Evolutionary conservation across 2,329 filamentous ascomycete species (phyloP).

Genomic region (Aaosphaeria arxii): DNA sequence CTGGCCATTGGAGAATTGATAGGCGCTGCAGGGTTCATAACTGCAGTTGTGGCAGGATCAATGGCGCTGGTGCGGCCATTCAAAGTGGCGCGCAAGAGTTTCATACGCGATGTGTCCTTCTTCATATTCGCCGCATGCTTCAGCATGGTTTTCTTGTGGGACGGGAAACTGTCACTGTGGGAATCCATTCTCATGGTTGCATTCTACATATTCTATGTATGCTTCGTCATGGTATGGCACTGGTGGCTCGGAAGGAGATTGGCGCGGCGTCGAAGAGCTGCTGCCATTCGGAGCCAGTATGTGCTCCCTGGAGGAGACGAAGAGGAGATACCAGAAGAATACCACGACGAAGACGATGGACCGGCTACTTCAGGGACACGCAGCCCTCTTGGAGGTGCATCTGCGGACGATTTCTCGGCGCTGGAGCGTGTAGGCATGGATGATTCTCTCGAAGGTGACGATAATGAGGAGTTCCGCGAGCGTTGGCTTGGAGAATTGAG

Average conservation of each 20-base stretch:
- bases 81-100: conserved; percentile 82
- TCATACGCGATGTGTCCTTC: conserved; percentile 87
- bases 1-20: conserved; percentile 94
- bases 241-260: conserved; percentile 71
- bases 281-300: conserved; percentile 71
- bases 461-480: conserved; percentile 62
- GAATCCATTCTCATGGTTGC: conserved; percentile 88
- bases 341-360: conserved; percentile 55
- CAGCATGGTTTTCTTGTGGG: conserved; percentile 81
- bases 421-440: conserved; percentile 60
- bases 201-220: conserved; percentile 87
- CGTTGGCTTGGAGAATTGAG: conserved; percentile 75
- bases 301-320: conserved; percentile 61
- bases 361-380: conserved; percentile 29
- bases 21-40: conserved; percentile 93
- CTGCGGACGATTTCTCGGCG: conserved; percentile 62
- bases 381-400: conserved; percentile 47
- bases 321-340: conserved; percentile 53
- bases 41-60: conserved; percentile 89
- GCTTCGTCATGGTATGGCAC: conserved; percentile 87
- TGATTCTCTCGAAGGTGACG: conserved; percentile 53
- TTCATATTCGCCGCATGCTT: conserved; percentile 86
- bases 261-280: conserved; percentile 62
- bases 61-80: conserved; percentile 98
- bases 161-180: conserved; percentile 81